Base-by-base conservation (phyloP, 805 yeast genomes). In the Starmerella floris region DNA sequence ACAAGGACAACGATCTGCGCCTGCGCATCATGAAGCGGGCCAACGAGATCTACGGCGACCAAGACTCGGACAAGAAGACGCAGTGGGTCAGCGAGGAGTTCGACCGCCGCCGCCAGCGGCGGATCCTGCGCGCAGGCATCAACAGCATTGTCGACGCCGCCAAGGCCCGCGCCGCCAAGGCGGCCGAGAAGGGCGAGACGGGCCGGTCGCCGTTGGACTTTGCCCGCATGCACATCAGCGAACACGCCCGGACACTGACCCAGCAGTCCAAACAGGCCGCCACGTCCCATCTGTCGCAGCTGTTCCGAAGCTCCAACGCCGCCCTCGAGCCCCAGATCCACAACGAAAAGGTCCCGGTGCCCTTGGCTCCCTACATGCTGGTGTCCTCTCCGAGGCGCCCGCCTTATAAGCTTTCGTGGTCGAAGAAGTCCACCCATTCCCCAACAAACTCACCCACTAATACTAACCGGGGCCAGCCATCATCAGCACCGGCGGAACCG, bases 1-100 rank as follows among this genome's bases (percentile, higher is more conserved):
- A 87, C 60, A 79, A 83, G 63, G 95, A 85, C 58, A 79, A 83
- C 54, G 97, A 88, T 56, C 65, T 88, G 42, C 69, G 94, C 40
- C 74, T 82, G 0, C 67, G 97, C 42, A 77, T 88, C 19, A 69
- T 73, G 49, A 79, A 78, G 50, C 67, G 91, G 32, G 95, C 96
- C 0, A 66, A 63, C 30, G 62, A 61, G 17, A 62, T 79, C 51
- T 85, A 74, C 62, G 91, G 94, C 1, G 70, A 66, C 9, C 66
- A 62, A 0, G 76, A 74, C 5, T 62, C 78, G 10, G 74, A 70
- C 35, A 72, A 74, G 48, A 68, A 66, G 41, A 58, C 60, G 33
- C 64, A 69, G 32, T 88, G 96, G 96, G 69, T 83, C 28, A 79
- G 76, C 30, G 65, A 66, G 3, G 94, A 84, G 57, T 83, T 81